phyloP scores from a whole-genome alignment of 192 early-diverging fungal genomes.

The Bifiguratus adelaidae region DNA sequence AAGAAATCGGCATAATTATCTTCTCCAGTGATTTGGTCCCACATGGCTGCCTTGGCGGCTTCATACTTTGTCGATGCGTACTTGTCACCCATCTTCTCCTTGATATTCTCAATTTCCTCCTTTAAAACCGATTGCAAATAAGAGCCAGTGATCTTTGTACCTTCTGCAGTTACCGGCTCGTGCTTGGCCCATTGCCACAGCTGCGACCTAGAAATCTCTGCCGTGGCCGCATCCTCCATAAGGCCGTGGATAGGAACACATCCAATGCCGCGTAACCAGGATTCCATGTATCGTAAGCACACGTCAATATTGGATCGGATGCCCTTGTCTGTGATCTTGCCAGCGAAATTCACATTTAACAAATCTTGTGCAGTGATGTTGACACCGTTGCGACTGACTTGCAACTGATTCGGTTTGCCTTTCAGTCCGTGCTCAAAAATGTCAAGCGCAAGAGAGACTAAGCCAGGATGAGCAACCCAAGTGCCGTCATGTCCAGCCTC shows the following conservation, averaged over 20 bases:
- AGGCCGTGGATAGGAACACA: slow-evolving; percentile 98
- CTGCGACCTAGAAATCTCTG: slow-evolving; percentile 95
- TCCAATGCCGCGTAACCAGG: slow-evolving; percentile 89
- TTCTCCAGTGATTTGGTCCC: slow-evolving; percentile 68
- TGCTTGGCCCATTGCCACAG: slow-evolving; percentile 97
- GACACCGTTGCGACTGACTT: slow-evolving; percentile 85
- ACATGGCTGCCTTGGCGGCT: slow-evolving; percentile 58
- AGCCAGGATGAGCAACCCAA: slow-evolving; percentile 96
- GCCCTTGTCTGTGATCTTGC: slow-evolving; percentile 81
- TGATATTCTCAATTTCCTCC: slow-evolving; percentile 75
- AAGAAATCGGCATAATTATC: slow-evolving; percentile 87
- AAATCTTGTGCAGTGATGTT: slow-evolving; percentile 73
- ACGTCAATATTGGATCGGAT: slow-evolving; percentile 90
- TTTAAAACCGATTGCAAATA: slow-evolving; percentile 69
- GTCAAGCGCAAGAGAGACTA: slow-evolving; percentile 80
- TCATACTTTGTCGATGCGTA: slow-evolving; percentile 57
- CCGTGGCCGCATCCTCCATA: slow-evolving; percentile 98
- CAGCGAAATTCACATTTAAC: slow-evolving; percentile 62
- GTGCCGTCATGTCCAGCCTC: slow-evolving; percentile 91
- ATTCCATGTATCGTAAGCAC: slow-evolving; percentile 87
- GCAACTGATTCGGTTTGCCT: slow-evolving; percentile 93
- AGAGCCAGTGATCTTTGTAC: slow-evolving; percentile 68
- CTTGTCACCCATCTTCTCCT: slow-evolving; percentile 50
- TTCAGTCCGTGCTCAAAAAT: slow-evolving; percentile 86
- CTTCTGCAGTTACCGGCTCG: slow-evolving; percentile 68